A percentile compares a stretch with the other conserved stretches of the same genome.
These are phyloP conservation scores for Dactylonectria macrodidyma DNA, from an alignment of 2,329 filamentous ascomycete species.

Conservation along the genomic window DNA sequence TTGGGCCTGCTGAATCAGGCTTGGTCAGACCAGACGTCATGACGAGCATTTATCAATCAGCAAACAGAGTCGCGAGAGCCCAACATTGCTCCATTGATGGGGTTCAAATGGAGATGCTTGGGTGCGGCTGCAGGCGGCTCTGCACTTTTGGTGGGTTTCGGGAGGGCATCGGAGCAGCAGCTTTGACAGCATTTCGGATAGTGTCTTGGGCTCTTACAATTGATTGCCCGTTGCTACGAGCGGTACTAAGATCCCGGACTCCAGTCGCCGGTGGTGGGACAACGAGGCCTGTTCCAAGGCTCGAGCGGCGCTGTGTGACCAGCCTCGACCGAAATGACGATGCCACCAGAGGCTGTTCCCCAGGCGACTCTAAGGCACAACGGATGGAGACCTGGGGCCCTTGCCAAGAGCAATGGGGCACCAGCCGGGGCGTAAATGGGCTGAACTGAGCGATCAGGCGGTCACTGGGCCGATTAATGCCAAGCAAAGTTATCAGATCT, in stretches of 20 bases:
- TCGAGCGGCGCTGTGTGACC: constrained; percentile 17
- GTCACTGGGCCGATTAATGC: constrained; percentile 42
- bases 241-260: not conserved
- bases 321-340: constrained; percentile 16
- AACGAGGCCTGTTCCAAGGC: constrained; percentile 8
- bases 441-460: constrained; percentile 32
- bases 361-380: constrained; percentile 17
- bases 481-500: constrained; percentile 49
- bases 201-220: not conserved
- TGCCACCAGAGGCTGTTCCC: constrained; percentile 16
- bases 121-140: constrained; percentile 29
- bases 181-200: constrained; percentile 31
- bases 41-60: constrained; percentile 52
- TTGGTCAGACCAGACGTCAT: constrained; percentile 44
- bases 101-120: constrained; percentile 28
- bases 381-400: not conserved
- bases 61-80: constrained; percentile 39
- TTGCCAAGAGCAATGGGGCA: not conserved
- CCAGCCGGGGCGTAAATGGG: not conserved
- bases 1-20: constrained; percentile 43
- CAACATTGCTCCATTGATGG: constrained; percentile 39
- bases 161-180: constrained; percentile 32
- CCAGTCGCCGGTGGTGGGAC: constrained; percentile 6
- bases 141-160: constrained; percentile 39
- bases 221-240: constrained; percentile 6